Base-by-base conservation (phyloP, 1,284 basidiomycete genomes). In the Stygiomarasmius scandens region DNA sequence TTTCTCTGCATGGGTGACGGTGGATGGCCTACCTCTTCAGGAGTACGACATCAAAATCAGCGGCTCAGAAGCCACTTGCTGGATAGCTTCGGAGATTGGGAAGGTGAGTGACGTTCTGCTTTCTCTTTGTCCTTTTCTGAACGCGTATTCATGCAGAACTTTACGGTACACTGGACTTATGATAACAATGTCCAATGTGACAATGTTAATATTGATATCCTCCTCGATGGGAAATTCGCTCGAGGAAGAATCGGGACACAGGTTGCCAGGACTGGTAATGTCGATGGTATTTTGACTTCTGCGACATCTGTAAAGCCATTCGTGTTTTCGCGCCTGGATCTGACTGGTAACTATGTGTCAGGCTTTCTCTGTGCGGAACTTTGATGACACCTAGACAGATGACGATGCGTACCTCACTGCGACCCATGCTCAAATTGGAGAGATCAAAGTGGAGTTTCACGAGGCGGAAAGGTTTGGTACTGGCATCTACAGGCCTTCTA, bases 341-440 rank as follows among this genome's bases (percentile, higher is more conserved):
- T 74, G 6, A 74, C 74, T 0, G 73, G 74, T 74, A 62, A 49
- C 27, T 54, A 14, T n/a, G 22, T 44, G 20, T 22, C 14, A 36
- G 43, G 3, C 14, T 4, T 24, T 14, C 4, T 16, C 20, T 24
- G 25, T 36, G 22, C 34, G n/a, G 23, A 11, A 32, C 20, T 38
- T 46, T 70, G 20, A 62, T 20, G n/a, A 16, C 32, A 12, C 34
- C 8, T 3, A 8, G 55, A 11, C 34, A 74, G 72, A 75, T 47
- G 66, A 74, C 29, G 72, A 74, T 38, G 61, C 63, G 45, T 67
- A 67, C 48, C 47, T 70, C 44, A 46, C 62, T 45, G 61, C 43
- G 50, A 61, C 56, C 54, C 54, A 34, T 66, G 47, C 9, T 43
- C 63, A n/a, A 25, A 61, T 64, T 56, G 61, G 59, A 62, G 68